Evolutionary conservation across 2,329 filamentous ascomycete genomes (phyloP).

Genomic region (Pestalotiopsis sp.): DNA sequence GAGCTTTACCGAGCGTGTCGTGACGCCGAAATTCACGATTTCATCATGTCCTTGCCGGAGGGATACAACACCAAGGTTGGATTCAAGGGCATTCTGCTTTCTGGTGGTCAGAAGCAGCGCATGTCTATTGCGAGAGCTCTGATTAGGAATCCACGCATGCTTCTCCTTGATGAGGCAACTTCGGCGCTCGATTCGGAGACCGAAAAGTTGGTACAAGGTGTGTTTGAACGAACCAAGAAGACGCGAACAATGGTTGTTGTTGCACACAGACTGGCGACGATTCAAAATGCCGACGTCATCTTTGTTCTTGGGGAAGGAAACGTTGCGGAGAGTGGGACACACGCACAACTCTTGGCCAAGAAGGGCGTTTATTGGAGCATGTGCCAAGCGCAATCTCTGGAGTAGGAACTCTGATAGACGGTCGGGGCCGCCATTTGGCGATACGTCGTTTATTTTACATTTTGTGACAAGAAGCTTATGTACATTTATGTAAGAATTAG

Average conservation of each 20-base stretch:
- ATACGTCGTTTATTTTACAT: not conserved
- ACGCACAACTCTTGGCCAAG: slow-evolving; percentile 51
- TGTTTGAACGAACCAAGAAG: slow-evolving; percentile 65
- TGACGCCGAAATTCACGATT: slow-evolving; percentile 71
- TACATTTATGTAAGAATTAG: not conserved
- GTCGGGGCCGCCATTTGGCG: not conserved
- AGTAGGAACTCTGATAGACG: slow-evolving; percentile 16
- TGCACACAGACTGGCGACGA: slow-evolving; percentile 74
- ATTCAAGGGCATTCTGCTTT: slow-evolving; percentile 65
- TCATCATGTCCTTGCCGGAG: slow-evolving; percentile 67
- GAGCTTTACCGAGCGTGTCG: slow-evolving; percentile 54
- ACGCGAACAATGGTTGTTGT: slow-evolving; percentile 72
- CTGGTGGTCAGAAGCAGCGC: slow-evolving; percentile 71
- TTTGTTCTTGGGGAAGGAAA: slow-evolving; percentile 73
- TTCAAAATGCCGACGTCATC: slow-evolving; percentile 77
- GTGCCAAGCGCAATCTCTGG: slow-evolving; percentile 37
- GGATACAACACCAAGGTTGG: slow-evolving; percentile 73
- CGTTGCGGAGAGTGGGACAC: slow-evolving; percentile 56
- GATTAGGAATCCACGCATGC: slow-evolving; percentile 63
- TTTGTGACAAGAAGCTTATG: not conserved
- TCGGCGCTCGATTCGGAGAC: slow-evolving; percentile 65
- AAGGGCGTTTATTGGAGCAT: slow-evolving; percentile 59
- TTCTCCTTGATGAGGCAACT: slow-evolving; percentile 75
- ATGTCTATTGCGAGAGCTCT: slow-evolving; percentile 74
- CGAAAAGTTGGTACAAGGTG: slow-evolving; percentile 60